Percentiles rank a stretch among this genome's conserved stretches.
Evolutionary conservation across 352 stramenopile species (phyloP).

Genomic region (Aphanomyces astaci): DNA sequence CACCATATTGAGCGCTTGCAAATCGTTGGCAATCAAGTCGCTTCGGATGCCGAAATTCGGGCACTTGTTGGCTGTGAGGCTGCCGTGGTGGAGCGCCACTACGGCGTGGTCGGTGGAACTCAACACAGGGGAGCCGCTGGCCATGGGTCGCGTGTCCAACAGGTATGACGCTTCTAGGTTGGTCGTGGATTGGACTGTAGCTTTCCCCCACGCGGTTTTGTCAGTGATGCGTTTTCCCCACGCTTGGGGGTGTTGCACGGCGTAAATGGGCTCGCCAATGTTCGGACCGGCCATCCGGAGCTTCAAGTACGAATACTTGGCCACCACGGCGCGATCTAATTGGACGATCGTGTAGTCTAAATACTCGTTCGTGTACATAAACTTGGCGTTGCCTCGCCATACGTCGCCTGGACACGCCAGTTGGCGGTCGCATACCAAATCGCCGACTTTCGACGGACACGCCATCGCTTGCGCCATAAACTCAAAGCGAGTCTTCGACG

Average conservation of each 20-base stretch:
- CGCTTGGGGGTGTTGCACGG: slow-evolving; percentile 53
- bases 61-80: slow-evolving; percentile 28
- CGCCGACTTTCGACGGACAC: slow-evolving; percentile 27
- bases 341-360: slow-evolving; percentile 57
- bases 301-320: slow-evolving; percentile 43
- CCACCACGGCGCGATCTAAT: slow-evolving; percentile 31
- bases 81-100: slow-evolving; percentile 59
- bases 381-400: slow-evolving; percentile 30
- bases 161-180: slow-evolving; percentile 37
- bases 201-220: slow-evolving; percentile 35
- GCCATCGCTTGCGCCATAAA: slow-evolving; percentile 55
- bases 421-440: slow-evolving; percentile 29
- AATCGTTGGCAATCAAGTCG: slow-evolving; percentile 37
- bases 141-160: slow-evolving; percentile 49
- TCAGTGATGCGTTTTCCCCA: slow-evolving; percentile 45
- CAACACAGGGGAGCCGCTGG: slow-evolving; percentile 51
- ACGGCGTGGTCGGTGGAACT: slow-evolving; percentile 45
- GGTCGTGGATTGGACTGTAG: slow-evolving; percentile 32
- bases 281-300: slow-evolving; percentile 35
- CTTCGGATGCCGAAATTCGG: slow-evolving; percentile 50
- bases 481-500: slow-evolving; percentile 35
- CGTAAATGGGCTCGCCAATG: slow-evolving; percentile 51
- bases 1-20: slow-evolving; percentile 28
- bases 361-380: slow-evolving; percentile 38
- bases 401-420: slow-evolving; percentile 28